Conservation (phyloP, 2,329 filamentous ascomycete genomes). For the Madurella fahalii region DNA sequence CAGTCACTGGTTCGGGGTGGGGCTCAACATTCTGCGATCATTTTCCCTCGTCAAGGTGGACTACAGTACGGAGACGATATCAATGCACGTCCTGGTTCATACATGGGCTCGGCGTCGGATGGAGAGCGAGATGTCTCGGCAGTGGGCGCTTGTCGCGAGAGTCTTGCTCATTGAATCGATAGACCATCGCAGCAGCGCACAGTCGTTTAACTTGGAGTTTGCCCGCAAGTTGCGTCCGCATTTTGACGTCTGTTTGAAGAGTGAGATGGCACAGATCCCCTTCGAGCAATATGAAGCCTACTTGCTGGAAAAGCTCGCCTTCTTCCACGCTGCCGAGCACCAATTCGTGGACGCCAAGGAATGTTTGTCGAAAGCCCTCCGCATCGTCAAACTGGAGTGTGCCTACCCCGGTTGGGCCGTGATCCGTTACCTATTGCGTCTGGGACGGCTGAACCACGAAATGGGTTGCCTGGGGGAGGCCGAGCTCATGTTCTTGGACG, state of each 20-base stretch:
- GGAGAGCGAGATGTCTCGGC: neutral
- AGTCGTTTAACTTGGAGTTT: neutral
- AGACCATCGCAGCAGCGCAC: too few relatives aligned
- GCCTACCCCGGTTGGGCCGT: neutral
- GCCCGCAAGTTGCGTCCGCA: neutral
- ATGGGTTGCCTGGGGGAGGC: constrained; percentile 8
- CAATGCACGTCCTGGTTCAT: constrained; percentile 28
- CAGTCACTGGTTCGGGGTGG: neutral
- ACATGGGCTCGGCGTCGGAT: constrained; percentile 24
- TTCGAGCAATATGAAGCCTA: neutral
- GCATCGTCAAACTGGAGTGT: neutral
- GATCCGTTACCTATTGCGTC: neutral
- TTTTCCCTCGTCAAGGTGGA: constrained; percentile 24
- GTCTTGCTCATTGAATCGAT: constrained; percentile 12
- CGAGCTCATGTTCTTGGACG: constrained; percentile 2
- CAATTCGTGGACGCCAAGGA: constrained; percentile 1
- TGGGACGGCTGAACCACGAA: constrained; percentile 11
- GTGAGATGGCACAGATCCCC: neutral
- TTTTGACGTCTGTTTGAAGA: neutral
- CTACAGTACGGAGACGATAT: neutral
- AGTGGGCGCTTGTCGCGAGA: neutral
- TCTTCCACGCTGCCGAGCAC: neutral
- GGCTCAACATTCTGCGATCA: constrained; percentile 9
- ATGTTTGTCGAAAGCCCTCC: neutral
- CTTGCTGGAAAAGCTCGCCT: constrained; percentile 2